Evolutionary conservation across 2,329 filamentous ascomycete genomes (phyloP).

Genomic region (Beauveria bassiana): DNA sequence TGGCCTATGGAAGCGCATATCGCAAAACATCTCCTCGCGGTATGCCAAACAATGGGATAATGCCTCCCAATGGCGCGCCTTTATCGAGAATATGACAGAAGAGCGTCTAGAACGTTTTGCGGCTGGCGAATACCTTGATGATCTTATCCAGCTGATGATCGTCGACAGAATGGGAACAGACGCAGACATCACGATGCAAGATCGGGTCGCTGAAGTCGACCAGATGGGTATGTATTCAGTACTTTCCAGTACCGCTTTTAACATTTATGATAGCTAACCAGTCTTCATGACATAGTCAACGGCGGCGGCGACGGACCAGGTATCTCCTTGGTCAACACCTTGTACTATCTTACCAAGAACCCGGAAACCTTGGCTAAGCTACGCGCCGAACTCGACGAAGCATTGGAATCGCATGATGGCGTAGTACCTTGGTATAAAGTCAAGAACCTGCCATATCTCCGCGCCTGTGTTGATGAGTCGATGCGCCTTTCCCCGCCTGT

Average conservation of each 20-base stretch:
- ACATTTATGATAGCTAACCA: no score
- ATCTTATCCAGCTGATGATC: neutral
- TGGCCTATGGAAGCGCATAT: neutral
- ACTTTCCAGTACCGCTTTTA: neutral
- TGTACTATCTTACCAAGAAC: neutral
- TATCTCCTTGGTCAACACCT: neutral
- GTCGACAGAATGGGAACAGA: neutral
- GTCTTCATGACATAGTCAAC: neutral
- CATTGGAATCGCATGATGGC: neutral
- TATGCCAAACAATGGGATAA: neutral
- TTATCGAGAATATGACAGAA: neutral
- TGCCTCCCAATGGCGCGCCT: neutral
- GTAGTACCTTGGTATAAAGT: neutral
- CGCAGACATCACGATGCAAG: neutral
- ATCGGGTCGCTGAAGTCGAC: neutral
- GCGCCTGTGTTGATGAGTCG: neutral
- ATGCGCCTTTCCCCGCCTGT: neutral
- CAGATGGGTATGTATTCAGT: neutral
- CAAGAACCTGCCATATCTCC: neutral
- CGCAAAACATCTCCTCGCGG: neutral
- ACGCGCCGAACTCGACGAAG: neutral
- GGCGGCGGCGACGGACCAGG: neutral
- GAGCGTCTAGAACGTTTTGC: neutral
- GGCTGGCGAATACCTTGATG: neutral
- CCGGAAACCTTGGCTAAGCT: neutral